phyloP scores from a whole-genome alignment of 768 basidiomycete genomes.

The Russula griseocarnosa region DNA sequence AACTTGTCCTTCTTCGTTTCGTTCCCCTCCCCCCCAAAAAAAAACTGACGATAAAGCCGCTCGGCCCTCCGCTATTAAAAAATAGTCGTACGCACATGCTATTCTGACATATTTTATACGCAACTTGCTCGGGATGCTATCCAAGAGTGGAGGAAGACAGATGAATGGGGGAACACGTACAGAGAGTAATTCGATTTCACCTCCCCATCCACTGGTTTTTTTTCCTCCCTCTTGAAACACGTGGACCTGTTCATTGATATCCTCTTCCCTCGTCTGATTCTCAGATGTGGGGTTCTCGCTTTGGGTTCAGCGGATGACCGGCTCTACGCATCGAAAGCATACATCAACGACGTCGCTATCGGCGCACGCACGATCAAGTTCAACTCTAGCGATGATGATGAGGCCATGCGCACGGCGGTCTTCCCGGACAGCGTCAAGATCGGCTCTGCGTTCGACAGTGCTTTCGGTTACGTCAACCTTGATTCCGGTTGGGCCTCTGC shows the following conservation, averaged over 20 bases:
- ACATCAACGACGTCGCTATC: slow-evolving; percentile 56
- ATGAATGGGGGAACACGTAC: slow-evolving; percentile 68
- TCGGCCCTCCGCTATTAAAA: background rate
- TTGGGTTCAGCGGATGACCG: slow-evolving; percentile 40
- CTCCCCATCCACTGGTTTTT: background rate
- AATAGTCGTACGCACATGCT: slow-evolving; percentile 75
- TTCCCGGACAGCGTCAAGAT: slow-evolving; percentile 46
- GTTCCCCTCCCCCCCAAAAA: too few species aligned
- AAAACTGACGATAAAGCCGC: background rate
- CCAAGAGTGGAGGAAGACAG: slow-evolving; percentile 60
- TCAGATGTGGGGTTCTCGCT: slow-evolving; percentile 66
- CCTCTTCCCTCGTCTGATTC: background rate
- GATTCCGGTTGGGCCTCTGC: slow-evolving; percentile 88
- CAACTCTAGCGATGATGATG: slow-evolving; percentile 32
- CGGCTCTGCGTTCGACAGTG: slow-evolving; percentile 36
- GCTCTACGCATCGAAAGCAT: slow-evolving; percentile 51
- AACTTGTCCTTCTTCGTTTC: background rate
- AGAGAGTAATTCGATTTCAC: slow-evolving; percentile 55
- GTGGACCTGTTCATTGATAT: background rate
- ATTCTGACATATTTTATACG: slow-evolving; percentile 65
- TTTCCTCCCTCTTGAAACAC: background rate
- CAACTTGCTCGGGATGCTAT: slow-evolving; percentile 75
- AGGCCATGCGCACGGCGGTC: slow-evolving; percentile 38
- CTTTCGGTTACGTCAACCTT: slow-evolving; percentile 62
- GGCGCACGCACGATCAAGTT: slow-evolving; percentile 51